These are phyloP conservation scores for Hypoxylon sp. DNA, from an alignment of 2,329 filamentous ascomycete species.

Conservation along the genomic window DNA sequence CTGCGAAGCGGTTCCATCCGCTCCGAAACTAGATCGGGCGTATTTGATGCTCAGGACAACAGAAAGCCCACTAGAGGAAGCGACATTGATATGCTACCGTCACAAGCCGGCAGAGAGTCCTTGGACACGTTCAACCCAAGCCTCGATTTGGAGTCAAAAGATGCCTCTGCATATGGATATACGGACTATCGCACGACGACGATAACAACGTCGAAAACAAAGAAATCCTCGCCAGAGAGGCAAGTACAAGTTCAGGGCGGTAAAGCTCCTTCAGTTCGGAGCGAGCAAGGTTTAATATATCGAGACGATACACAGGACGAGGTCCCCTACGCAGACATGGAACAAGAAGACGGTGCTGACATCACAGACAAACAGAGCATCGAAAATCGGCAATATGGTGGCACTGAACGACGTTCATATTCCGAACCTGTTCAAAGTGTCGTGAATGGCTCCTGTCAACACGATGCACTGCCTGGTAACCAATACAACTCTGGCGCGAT, in stretches of 20 bases:
- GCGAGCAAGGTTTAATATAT: conserved; percentile 46
- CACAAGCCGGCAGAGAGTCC: conserved; percentile 43
- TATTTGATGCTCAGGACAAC: conserved; percentile 22
- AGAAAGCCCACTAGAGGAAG: conserved; percentile 34
- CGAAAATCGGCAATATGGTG: background rate
- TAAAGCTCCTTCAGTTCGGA: conserved; percentile 42
- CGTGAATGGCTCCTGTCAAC: background rate
- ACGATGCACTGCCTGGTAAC: conserved; percentile 3
- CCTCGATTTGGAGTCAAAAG: conserved; percentile 42
- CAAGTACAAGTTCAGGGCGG: conserved; percentile 42
- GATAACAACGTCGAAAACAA: conserved; percentile 37
- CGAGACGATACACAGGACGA: conserved; percentile 39
- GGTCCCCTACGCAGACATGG: conserved; percentile 12
- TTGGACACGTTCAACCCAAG: conserved; percentile 45
- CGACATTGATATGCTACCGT: conserved; percentile 46
- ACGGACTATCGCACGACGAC: conserved; percentile 35
- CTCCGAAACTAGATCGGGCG: conserved; percentile 26
- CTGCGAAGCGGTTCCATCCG: conserved; percentile 24
- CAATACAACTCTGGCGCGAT: conserved; percentile 11
- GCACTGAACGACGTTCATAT: conserved; percentile 19
- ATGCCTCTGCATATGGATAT: conserved; percentile 38
- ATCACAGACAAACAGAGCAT: background rate
- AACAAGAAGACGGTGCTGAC: conserved; percentile 8
- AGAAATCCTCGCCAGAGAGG: conserved; percentile 39
- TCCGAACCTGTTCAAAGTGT: conserved; percentile 24